A percentile compares a stretch with the other conserved stretches of the same genome.
These are phyloP conservation scores for Endothia cerciana DNA, from an alignment of 2,329 filamentous ascomycete species.

Conservation along the genomic window DNA sequence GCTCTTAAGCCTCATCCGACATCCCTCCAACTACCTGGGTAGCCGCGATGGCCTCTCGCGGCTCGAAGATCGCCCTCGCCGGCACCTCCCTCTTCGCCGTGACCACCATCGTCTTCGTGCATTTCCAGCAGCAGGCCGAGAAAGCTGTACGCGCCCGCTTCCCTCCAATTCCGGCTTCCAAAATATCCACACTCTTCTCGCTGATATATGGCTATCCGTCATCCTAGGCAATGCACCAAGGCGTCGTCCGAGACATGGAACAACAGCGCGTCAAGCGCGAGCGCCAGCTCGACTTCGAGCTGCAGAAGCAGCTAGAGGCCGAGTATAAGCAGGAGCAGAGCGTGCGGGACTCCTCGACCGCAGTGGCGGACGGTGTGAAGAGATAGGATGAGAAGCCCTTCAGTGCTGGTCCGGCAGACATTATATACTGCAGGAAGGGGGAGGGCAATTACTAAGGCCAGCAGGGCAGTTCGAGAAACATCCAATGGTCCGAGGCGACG, in stretches of 20 bases:
- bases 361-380: slow-evolving; percentile 10
- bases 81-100: slow-evolving; percentile 77
- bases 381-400: background rate
- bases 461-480: too few species aligned
- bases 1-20: background rate
- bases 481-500: background rate
- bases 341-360: slow-evolving; percentile 57
- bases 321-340: slow-evolving; percentile 90
- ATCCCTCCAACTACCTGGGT: too few species aligned
- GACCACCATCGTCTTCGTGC: slow-evolving; percentile 81
- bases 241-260: slow-evolving; percentile 92
- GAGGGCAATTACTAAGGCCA: background rate
- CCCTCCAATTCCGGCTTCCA: slow-evolving; percentile 28
- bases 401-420: background rate
- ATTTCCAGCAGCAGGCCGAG: slow-evolving; percentile 85
- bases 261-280: slow-evolving; percentile 89
- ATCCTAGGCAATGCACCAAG: slow-evolving; percentile 86
- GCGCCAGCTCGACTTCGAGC: slow-evolving; percentile 90
- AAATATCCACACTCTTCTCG: background rate
- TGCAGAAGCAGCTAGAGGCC: slow-evolving; percentile 82
- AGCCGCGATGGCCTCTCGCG: slow-evolving; percentile 74
- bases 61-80: slow-evolving; percentile 83
- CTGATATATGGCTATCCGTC: background rate
- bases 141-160: slow-evolving; percentile 65
- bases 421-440: background rate